A percentile compares a stretch with the other conserved stretches of the same genome.
These are phyloP conservation scores for Neospora caninum DNA, from an alignment of 169 alveolate genomes.

Conservation along the genomic window DNA sequence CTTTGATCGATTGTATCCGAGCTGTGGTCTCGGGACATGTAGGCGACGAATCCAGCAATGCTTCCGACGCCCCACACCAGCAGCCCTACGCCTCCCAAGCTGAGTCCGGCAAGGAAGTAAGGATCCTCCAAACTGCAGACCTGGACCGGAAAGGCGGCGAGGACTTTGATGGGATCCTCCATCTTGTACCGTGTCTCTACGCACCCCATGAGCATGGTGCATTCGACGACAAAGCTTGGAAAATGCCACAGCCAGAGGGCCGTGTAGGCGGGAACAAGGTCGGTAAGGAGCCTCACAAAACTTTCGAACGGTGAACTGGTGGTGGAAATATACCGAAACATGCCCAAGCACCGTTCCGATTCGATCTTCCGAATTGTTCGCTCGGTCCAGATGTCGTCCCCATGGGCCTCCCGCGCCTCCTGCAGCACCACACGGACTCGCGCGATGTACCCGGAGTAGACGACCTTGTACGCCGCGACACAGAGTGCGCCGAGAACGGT, in stretches of 20 bases:
- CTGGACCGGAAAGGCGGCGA: constrained; percentile 63
- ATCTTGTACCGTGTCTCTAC: constrained; percentile 52
- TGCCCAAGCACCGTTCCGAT: constrained; percentile 54
- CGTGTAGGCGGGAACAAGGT: constrained; percentile 68
- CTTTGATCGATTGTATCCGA: constrained; percentile 54
- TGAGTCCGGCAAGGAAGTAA: constrained; percentile 60
- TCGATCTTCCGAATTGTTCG: constrained; percentile 57
- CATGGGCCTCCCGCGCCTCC: constrained; percentile 64
- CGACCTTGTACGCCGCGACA: constrained; percentile 38
- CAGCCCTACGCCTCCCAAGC: constrained; percentile 41
- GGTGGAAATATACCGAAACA: constrained; percentile 60
- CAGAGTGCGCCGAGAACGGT: constrained; percentile 50
- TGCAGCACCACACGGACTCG: constrained; percentile 53
- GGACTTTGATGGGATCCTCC: constrained; percentile 43
- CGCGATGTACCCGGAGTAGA: constrained; percentile 42
- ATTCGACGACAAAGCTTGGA: constrained; percentile 66
- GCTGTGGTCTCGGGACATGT: constrained; percentile 45
- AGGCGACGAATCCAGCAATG: constrained; percentile 55
- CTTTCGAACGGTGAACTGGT: constrained; percentile 13
- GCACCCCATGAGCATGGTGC: constrained; percentile 67
- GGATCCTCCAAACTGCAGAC: constrained; percentile 53
- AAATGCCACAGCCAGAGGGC: constrained; percentile 67
- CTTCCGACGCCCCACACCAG: constrained; percentile 63
- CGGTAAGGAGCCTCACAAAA: constrained; percentile 49
- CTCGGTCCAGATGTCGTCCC: constrained; percentile 61